Evolutionary conservation across 139 green algal species (phyloP).

Genomic region (Zygnema cylindricum): DNA sequence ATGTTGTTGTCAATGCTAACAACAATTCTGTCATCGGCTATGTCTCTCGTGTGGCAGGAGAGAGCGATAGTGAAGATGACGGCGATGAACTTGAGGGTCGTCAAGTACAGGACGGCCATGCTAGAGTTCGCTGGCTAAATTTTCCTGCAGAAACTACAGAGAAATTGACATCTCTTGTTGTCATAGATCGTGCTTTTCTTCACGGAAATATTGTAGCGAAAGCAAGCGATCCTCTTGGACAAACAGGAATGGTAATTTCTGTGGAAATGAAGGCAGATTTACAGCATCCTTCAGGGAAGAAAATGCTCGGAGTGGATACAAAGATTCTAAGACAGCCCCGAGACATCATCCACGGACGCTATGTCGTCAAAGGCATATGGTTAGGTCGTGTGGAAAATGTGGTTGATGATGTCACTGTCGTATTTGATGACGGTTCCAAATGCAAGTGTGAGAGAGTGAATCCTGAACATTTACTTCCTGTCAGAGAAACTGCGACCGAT

Average conservation of each 20-base stretch:
- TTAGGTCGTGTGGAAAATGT: slow-evolving; percentile 55
- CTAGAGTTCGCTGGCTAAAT: slow-evolving; percentile 57
- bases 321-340: slow-evolving; percentile 24
- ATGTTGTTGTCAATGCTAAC: background rate
- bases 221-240: slow-evolving; percentile 60
- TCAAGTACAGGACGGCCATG: slow-evolving; percentile 24
- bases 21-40: background rate
- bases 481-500: slow-evolving; percentile 12
- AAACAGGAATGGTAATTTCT: slow-evolving; percentile 51
- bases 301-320: slow-evolving; percentile 23
- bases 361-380: slow-evolving; percentile 61
- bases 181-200: slow-evolving; percentile 61
- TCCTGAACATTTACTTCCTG: slow-evolving; percentile 34
- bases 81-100: slow-evolving; percentile 22
- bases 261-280: slow-evolving; percentile 57
- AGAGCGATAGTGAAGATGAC: slow-evolving; percentile 53
- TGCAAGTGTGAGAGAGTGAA: slow-evolving; percentile 43
- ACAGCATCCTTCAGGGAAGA: slow-evolving; percentile 7
- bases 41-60: slow-evolving; percentile 9
- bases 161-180: slow-evolving; percentile 20
- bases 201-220: slow-evolving; percentile 65
- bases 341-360: slow-evolving; percentile 33
- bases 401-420: slow-evolving; percentile 41
- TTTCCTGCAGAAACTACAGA: slow-evolving; percentile 7
- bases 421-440: slow-evolving; percentile 55